Percentiles rank a stretch among this genome's conserved stretches.
Conservation (phyloP, 129 eudicot species). For the Deinandra increscens region DNA sequence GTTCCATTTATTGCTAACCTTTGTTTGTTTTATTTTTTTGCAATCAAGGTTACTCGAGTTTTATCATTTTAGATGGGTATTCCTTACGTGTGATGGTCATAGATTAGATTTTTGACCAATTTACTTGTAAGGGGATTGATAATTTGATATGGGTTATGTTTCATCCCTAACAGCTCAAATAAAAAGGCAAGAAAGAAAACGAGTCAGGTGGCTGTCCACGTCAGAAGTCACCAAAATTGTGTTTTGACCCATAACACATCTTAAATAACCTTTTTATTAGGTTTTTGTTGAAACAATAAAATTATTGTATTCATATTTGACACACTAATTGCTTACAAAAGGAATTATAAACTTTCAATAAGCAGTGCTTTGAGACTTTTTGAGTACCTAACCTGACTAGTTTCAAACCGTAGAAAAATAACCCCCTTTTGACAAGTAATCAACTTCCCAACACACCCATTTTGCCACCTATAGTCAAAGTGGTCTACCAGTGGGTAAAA, state of each 20-base stretch:
- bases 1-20: not conserved
- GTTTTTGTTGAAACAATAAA: not conserved
- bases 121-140: not conserved
- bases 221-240: not conserved
- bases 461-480: slow-evolving; percentile 1
- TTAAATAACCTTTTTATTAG: not conserved
- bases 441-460: not conserved
- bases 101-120: not conserved
- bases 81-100: not conserved
- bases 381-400: not conserved
- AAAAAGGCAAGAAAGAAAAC: not conserved
- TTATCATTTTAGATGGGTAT: not conserved
- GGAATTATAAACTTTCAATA: not conserved
- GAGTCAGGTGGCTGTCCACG: not conserved
- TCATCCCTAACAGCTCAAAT: not conserved
- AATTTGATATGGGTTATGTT: not conserved
- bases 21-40: too few relatives aligned
- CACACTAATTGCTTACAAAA: not conserved
- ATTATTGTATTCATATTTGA: not conserved
- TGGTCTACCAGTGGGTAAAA: not conserved
- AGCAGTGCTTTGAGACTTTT: too few relatives aligned
- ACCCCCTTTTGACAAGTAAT: not conserved
- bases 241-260: not conserved
- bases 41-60: not conserved
- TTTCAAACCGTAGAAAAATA: not conserved